phyloP scores from a whole-genome alignment of 345 rosid species.

The Eucalyptus fibrosa region DNA sequence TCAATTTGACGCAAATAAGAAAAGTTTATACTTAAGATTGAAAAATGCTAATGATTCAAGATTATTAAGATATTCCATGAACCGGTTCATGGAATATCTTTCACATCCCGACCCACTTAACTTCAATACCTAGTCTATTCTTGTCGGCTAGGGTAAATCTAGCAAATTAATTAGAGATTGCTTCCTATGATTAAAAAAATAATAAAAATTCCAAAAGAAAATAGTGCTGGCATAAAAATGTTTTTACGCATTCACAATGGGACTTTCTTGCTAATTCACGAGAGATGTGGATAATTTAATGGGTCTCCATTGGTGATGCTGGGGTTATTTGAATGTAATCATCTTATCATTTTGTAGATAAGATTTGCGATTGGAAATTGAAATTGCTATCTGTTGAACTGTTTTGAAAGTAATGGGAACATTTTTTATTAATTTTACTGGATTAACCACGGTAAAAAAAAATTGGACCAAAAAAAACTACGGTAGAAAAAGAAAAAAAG shows the following conservation, averaged over 20 bases:
- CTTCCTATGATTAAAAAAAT: too few relatives aligned
- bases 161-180: neutral
- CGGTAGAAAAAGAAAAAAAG: neutral
- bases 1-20: rapidly evolving
- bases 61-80: too few relatives aligned
- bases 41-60: neutral
- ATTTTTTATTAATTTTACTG: neutral
- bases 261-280: neutral
- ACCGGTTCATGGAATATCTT: too few relatives aligned
- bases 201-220: neutral
- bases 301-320: neutral
- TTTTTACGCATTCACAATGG: rapidly evolving
- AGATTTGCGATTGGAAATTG: neutral
- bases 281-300: neutral
- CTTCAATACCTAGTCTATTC: neutral
- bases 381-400: neutral
- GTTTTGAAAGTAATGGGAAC: neutral
- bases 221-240: neutral
- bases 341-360: neutral
- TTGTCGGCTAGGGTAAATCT: neutral
- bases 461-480: too few relatives aligned
- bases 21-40: neutral
- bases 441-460: neutral
- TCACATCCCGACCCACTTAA: neutral
- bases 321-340: neutral